Evolutionary conservation across 2,329 filamentous ascomycete species (phyloP), one percentile per base, ranked within the genome.

Genomic region (Ascochyta pisi): DNA sequence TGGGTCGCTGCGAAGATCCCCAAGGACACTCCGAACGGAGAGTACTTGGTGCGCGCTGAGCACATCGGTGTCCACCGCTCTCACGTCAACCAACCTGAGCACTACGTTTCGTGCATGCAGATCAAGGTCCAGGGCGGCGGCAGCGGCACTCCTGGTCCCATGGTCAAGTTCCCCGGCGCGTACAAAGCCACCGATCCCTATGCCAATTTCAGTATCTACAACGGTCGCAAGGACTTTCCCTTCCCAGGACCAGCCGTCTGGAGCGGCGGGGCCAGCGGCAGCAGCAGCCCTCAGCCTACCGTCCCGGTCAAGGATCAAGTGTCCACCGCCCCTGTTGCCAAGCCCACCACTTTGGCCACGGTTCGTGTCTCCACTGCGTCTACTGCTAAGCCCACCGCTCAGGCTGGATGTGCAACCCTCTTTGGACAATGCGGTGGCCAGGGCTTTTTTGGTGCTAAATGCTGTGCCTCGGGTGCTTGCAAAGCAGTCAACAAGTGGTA

Each of bases 21-120:
- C 22, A 65, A 63, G 16, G 68, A 69, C 24, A 73, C 71, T 9
- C 77, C 78, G 13, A 61, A 68, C 24, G 78, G 78, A n/a, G 67
- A 80, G 62, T 80, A 81, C 64, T 68, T 81, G 19, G 61, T 79
- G 22, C 73, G 78, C 13, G 66, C 75, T 37, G 78, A 81, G 68
- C 78, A 80, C 54, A 78, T 81, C 37, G 78, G 68, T 37, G 67
- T 65, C 24, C 62, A 65, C 47, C 58, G 58, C 37, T 61, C 77
- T 48, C 63, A 57, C 40, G 60, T 60, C 38, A 64, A 64, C 34
- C 69, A 73, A 50, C 69, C 73, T n/a, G 73, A 80, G 69, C 79
- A 79, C 65, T 81, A 80, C 45, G 63, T 64, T 43, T 68, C 70
- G 3, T 81, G 78, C 65, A 69, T 74, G 0, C 79, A 81, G 67